Evolutionary conservation across 2,329 filamentous ascomycete species (phyloP), one percentile per base, ranked within the genome.

Genomic region (Curvularia sp.): DNA sequence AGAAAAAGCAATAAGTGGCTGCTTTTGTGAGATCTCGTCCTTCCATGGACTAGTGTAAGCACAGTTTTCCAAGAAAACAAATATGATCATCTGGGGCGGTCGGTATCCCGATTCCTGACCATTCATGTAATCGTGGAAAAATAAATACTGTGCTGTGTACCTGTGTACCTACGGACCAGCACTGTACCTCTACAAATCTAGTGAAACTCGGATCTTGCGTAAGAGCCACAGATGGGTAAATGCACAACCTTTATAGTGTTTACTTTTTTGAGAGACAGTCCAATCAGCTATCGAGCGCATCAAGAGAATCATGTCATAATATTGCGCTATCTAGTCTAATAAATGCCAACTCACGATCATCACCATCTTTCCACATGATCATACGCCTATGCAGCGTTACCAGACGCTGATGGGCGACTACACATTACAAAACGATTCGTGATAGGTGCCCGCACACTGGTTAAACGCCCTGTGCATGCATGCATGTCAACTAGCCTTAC

Each of bases 281-380:
- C 34, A 49, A 49, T 49, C 32, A 49, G 18, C 34, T 9, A 13
- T 5, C n/a, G n/a, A 49, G 34, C 34, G 34, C 47, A 39, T 49
- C 21, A 8, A 18, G 23, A 19, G 19, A 34, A 39, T 21, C 15
- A 19, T n/a, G n/a, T 21, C 21, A 5, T 49, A 27, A 28, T 10
- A 36, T 49, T 38, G 18, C 30, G 30, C 21, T 49, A 36, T 23
- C 13, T 39, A 21, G 23, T 49, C 34, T 19, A 39, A 27, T 23
- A 32, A 28, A 18, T 49, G 47, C 47, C 47, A 49, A 19, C 47
- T 49, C 47, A 49, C 21, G 23, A 49, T 49, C 32, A 49, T 39
- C 47, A 49, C 34, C 23, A 21, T 36, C 47, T 39, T 49, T 49
- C 15, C 34, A 28, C n/a, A 49, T 49, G 32, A 39, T 39, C 47